phyloP scores from a whole-genome alignment of 371 early-diverging fungal genomes.

The Phascolomyces articulosus region DNA sequence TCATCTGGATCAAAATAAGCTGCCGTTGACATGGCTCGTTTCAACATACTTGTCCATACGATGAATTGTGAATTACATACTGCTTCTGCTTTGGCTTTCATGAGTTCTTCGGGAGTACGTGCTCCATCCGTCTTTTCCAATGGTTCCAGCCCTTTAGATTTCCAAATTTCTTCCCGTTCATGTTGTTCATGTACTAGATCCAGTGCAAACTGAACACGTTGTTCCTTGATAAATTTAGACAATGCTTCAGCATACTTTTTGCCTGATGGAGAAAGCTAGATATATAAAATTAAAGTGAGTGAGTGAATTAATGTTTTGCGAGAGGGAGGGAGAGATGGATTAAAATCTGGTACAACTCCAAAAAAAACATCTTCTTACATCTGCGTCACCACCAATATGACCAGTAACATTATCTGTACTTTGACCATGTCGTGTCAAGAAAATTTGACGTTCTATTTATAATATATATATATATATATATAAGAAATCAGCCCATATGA shows the following conservation, averaged over 20 bases:
- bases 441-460: constrained; percentile 71
- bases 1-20: constrained; percentile 71
- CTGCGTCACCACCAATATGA: constrained; percentile 79
- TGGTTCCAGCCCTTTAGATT: constrained; percentile 31
- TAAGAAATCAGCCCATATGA: too few species aligned
- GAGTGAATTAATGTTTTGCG: too few species aligned
- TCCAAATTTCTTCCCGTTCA: constrained; percentile 32
- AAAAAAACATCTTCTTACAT: constrained; percentile 47
- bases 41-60: constrained; percentile 81
- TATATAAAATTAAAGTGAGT: too few species aligned
- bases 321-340: too few species aligned
- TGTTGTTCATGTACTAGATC: constrained; percentile 34
- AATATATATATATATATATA: not conserved
- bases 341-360: too few species aligned
- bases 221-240: constrained; percentile 60
- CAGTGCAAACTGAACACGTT: constrained; percentile 42
- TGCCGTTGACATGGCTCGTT: constrained; percentile 73
- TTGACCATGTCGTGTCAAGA: constrained; percentile 85
- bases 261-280: constrained; percentile 62
- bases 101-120: constrained; percentile 7
- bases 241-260: constrained; percentile 68
- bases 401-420: constrained; percentile 60
- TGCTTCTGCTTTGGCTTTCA: constrained; percentile 19
- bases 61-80: constrained; percentile 48
- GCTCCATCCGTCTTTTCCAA: constrained; percentile 24